phyloP scores from a whole-genome alignment of 2,329 filamentous ascomycete species.

The Hypoxylon sp. region DNA sequence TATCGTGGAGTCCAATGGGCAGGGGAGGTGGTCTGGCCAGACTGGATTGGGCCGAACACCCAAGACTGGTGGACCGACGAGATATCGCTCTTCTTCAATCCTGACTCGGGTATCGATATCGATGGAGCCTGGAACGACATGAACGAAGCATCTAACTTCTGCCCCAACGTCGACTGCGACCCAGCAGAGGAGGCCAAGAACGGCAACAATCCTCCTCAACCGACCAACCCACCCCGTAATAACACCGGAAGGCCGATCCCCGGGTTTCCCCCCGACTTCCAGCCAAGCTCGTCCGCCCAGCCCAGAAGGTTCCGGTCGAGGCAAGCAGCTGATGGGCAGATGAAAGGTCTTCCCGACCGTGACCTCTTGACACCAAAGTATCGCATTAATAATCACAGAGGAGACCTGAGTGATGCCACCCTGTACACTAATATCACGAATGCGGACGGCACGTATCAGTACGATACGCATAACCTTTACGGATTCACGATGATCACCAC shows the following conservation, averaged over 20 bases:
- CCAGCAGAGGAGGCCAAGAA: constrained; percentile 31
- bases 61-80: constrained; percentile 73
- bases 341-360: constrained; percentile 68
- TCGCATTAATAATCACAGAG: constrained; percentile 66
- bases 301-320: constrained; percentile 5
- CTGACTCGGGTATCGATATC: constrained; percentile 72
- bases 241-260: constrained; percentile 60
- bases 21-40: constrained; percentile 72
- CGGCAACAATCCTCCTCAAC: constrained; percentile 59
- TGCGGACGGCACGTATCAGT: constrained; percentile 70
- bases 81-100: constrained; percentile 69
- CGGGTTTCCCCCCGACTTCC: constrained; percentile 72
- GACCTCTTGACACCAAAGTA: constrained; percentile 73
- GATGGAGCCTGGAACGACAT: constrained; percentile 78
- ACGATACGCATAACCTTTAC: constrained; percentile 78
- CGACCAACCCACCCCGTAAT: constrained; percentile 66
- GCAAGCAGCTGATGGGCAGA: constrained; percentile 50
- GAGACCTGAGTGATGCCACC: constrained; percentile 61
- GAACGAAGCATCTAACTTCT: constrained; percentile 66
- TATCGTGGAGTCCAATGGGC: constrained; percentile 75
- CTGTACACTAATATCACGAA: constrained; percentile 73
- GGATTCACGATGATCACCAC: constrained; percentile 74
- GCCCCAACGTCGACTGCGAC: constrained; percentile 41
- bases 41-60: constrained; percentile 74
- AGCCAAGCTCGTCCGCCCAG: constrained; percentile 58